Evolutionary conservation across 768 basidiomycete species (phyloP).

Genomic region (Neoboletus subvelutipes): DNA sequence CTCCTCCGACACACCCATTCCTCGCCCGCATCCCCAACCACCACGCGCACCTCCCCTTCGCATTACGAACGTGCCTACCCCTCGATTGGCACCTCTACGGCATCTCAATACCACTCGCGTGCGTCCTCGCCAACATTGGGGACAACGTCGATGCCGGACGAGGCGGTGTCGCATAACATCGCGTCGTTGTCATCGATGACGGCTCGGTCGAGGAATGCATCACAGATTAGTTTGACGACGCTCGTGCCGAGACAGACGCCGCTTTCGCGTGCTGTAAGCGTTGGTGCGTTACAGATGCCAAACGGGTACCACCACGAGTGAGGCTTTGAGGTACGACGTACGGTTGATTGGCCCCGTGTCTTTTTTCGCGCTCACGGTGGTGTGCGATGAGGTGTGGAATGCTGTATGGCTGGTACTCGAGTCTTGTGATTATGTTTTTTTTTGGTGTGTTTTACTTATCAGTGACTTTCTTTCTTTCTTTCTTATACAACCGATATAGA

Average conservation of each 20-base stretch:
- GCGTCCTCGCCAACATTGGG: slow-evolving; percentile 31
- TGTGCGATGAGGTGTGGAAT: neutral
- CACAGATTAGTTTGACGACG: slow-evolving; percentile 60
- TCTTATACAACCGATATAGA: neutral
- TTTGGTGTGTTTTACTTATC: neutral
- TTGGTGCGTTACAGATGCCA: slow-evolving; percentile 10
- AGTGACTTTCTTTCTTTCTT: neutral
- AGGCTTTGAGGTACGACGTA: neutral
- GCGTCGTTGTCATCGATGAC: slow-evolving; percentile 42
- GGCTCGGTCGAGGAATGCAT: slow-evolving; percentile 65
- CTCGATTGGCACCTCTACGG: slow-evolving; percentile 31
- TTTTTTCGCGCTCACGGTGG: neutral
- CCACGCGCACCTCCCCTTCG: slow-evolving; percentile 4
- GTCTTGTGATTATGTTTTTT: neutral
- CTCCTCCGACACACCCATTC: slow-evolving; percentile 22
- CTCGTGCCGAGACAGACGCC: slow-evolving; percentile 46
- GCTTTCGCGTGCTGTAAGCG: slow-evolving; percentile 37
- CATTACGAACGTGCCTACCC: slow-evolving; percentile 24
- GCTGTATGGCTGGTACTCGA: neutral
- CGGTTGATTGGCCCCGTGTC: neutral
- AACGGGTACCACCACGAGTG: slow-evolving; percentile 15
- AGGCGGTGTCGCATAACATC: slow-evolving; percentile 29
- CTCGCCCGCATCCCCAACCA: slow-evolving; percentile 17
- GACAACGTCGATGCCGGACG: slow-evolving; percentile 8
- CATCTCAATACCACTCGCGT: slow-evolving; percentile 35